Base-by-base conservation (phyloP, 257 asterid species). In the Solanum chiquidenum region DNA sequence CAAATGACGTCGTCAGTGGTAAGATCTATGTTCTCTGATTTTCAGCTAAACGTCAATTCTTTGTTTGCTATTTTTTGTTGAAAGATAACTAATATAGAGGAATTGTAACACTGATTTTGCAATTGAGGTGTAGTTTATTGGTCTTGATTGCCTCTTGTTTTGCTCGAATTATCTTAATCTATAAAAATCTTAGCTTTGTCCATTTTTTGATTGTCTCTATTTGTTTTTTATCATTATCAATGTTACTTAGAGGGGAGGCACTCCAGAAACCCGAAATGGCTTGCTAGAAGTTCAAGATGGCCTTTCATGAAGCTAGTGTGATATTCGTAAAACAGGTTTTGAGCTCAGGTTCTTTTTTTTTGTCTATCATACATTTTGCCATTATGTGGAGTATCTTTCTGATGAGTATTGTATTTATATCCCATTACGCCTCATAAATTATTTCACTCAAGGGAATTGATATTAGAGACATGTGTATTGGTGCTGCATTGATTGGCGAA, bases 221-320 rank as follows among this genome's bases (percentile, higher is more conserved):
- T 68, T 13, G 38, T 21, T 40, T 75, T 76, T 38, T 1, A 76
- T 37, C 29, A n/a, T 3, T 35, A 74, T 35, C 31, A 74, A 74
- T 21, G 73, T 60, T 86, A 85, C 35, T 68, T 87, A 97, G 99
- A 97, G 99, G 93, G 98, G 98, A 86, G 99, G 98, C 83, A 97
- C 98, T 25, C 98, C 98, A 0, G 99, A 97, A 92, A 97, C 99
- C 86, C 93, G 99, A 90, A 96, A 97, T 88, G 98, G 99, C 72
- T 91, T 97, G 85, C 93, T 97, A 85, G 99, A 97, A 90, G 99
- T 97, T 86, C 98, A 13, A 97, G 91, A 97, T 95, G 93, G 98
- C 99, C 86, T 97, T 97, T 71, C 96, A 98, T 85, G 99, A 97
- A 86, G 98, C 98, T 91, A 98, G 98, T 87, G 93, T 97, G 89